These are phyloP conservation scores for Erysimum cheiranthoides DNA, from an alignment of 345 rosid genomes.

Conservation along the genomic window DNA sequence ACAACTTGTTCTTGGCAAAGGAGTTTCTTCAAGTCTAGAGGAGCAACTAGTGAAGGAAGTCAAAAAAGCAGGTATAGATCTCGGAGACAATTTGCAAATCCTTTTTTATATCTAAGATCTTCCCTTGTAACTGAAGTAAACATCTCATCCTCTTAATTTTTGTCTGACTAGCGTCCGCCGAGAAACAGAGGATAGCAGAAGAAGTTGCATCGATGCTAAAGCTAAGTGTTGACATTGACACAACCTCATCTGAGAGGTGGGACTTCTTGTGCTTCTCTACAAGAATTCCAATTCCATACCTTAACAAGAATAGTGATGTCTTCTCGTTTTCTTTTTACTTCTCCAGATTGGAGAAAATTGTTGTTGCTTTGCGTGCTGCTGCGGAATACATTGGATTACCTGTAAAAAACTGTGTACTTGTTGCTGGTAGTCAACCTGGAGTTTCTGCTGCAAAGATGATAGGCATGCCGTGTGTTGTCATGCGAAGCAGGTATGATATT, in stretches of 20 bases:
- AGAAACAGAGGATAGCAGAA: conserved; percentile 87
- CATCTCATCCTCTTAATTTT: conserved; percentile 36
- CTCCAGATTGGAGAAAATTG: conserved; percentile 72
- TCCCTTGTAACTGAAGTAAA: conserved; percentile 11
- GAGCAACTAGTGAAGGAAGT: conserved; percentile 86
- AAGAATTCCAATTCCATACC: background rate
- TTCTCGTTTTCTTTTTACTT: background rate
- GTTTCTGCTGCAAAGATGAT: conserved; percentile 76
- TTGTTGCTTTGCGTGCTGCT: conserved; percentile 85
- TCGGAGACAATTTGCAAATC: conserved; percentile 1
- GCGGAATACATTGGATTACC: conserved; percentile 73
- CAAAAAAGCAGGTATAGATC: conserved; percentile 67
- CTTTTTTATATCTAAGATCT: background rate
- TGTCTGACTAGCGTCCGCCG: conserved; percentile 67
- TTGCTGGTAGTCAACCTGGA: conserved; percentile 88
- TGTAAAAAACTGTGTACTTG: conserved; percentile 69
- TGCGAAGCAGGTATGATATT: conserved; percentile 79
- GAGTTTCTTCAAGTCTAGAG: conserved; percentile 63
- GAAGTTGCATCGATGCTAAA: conserved; percentile 91
- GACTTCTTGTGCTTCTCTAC: conserved; percentile 10
- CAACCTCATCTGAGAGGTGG: conserved; percentile 82
- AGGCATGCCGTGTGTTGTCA: conserved; percentile 86
- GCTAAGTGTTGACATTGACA: conserved; percentile 78
- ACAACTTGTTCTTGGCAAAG: conserved; percentile 72
- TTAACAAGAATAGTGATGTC: background rate